Percentiles rank a stretch among this genome's conserved stretches.
Conservation (phyloP, 2,329 filamentous ascomycete species). For the Neocucurbitaria cava region DNA sequence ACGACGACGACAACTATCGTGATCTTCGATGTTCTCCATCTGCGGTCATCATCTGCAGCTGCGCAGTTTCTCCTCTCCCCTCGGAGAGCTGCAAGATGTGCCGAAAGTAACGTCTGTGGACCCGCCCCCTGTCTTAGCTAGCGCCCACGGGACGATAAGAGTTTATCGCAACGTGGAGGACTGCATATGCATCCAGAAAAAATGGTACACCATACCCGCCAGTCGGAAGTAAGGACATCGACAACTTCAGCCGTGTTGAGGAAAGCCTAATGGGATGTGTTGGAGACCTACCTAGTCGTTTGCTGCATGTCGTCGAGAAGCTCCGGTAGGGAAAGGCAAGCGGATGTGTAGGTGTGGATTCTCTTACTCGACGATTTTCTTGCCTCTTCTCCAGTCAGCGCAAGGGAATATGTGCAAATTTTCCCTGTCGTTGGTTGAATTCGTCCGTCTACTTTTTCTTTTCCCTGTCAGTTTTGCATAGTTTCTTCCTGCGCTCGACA, state of each 20-base stretch:
- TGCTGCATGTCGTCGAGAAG: conserved; percentile 9
- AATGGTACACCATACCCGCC: conserved; percentile 17
- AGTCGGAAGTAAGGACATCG: conserved; percentile 10
- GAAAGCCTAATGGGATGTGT: conserved; percentile 25
- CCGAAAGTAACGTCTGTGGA: conserved; percentile 31
- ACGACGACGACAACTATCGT: conserved; percentile 11
- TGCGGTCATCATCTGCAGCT: conserved; percentile 22
- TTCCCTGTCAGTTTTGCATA: neutral
- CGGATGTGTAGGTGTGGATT: neutral
- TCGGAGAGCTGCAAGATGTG: conserved; percentile 17
- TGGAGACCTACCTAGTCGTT: conserved; percentile 17
- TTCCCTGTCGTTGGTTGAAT: neutral
- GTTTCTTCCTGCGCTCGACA: neutral
- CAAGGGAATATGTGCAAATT: neutral
- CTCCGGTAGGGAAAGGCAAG: neutral
- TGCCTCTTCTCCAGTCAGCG: conserved; percentile 1
- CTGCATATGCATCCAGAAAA: conserved; percentile 28
- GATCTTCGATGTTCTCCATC: conserved; percentile 10
- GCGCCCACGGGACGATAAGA: conserved; percentile 29
- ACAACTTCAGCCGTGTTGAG: conserved; percentile 11
- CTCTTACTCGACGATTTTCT: neutral
- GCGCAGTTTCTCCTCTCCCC: conserved; percentile 25
- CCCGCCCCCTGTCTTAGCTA: conserved; percentile 14
- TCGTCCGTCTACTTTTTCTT: neutral
- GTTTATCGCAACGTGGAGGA: conserved; percentile 31